Evolutionary conservation across 148 eudicot species (phyloP).

Genomic region (Chenopodium album): DNA sequence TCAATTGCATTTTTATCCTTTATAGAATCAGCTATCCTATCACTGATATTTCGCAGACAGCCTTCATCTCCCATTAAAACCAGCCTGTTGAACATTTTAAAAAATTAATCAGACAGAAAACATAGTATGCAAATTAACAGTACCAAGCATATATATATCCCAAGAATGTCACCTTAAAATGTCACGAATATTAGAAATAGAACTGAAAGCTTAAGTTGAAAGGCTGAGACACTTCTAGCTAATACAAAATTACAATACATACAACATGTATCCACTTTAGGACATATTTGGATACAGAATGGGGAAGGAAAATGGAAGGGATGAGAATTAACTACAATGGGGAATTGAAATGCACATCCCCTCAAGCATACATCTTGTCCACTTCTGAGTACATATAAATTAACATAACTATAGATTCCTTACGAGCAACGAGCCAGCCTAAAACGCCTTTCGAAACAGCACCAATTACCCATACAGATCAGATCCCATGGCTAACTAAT

Average conservation of each 20-base stretch:
- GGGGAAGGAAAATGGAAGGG: background rate
- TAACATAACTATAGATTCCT: background rate
- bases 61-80: constrained; percentile 77
- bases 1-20: constrained; percentile 39
- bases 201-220: background rate
- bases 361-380: background rate
- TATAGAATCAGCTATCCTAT: constrained; percentile 44
- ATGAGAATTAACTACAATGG: too few species aligned
- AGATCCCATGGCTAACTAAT: too few species aligned
- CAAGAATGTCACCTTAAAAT: background rate
- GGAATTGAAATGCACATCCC: background rate
- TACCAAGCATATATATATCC: background rate
- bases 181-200: background rate
- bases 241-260: too few species aligned
- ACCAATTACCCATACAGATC: background rate
- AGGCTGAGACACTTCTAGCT: background rate
- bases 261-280: too few species aligned
- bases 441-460: background rate
- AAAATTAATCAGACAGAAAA: background rate
- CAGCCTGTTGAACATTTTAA: constrained; percentile 39
- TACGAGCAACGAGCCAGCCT: background rate
- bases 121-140: background rate
- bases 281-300: too few species aligned
- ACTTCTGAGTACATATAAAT: too few species aligned
- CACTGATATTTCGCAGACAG: constrained; percentile 38